Base-by-base conservation (phyloP, 495 filamentous ascomycete genomes). In the Viridothelium virens region DNA sequence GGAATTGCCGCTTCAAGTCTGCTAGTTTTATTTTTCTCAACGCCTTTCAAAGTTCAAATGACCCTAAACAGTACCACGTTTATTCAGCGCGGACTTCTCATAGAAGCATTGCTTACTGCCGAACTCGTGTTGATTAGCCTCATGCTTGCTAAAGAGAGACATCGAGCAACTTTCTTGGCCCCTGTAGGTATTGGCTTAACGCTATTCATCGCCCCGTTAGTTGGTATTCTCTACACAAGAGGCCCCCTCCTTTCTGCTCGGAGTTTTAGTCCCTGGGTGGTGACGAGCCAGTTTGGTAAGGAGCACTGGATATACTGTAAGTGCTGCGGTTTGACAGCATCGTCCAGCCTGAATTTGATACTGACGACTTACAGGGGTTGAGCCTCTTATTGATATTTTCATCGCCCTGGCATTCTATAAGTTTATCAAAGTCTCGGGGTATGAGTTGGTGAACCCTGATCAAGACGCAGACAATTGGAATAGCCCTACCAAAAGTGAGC, bases 111-210 rank as follows among this genome's bases (percentile, higher is more conserved):
- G 68, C 80, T 93, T 12, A 94, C 91, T 0, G 83, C 87, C 1
- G 83, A 91, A 74, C 77, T 96, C 38, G 85, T 92, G 25, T 85
- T 92, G 65, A 83, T 89, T 5, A 87, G 93, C 39, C 89, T 92
- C 76, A 91, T 95, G 83, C 77, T 94, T 61, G 90, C 91, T 2
- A 87, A 86, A 16, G 90, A 92, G 75, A 94, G 92, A 76, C 88
- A 91, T 74, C 87, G 88, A 70, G 86, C 80, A 4, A 94, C 91
- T 0, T 92, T 84, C 69, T 77, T 92, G 12, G 91, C 91, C 0
- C 91, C 91, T 0, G 80, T 93, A 2, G 90, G 84, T 0, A 92
- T 95, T 68, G 91, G 90, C 33, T 41, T 63, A 34, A 36, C 53
- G 31, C 48, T 62, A 31, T 65, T 63, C 38, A 62, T 63, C 50